Percentiles rank a stretch among this genome's conserved stretches.
Evolutionary conservation across 2,329 filamentous ascomycete genomes (phyloP).

Genomic region (Pyrenophora seminiperda): DNA sequence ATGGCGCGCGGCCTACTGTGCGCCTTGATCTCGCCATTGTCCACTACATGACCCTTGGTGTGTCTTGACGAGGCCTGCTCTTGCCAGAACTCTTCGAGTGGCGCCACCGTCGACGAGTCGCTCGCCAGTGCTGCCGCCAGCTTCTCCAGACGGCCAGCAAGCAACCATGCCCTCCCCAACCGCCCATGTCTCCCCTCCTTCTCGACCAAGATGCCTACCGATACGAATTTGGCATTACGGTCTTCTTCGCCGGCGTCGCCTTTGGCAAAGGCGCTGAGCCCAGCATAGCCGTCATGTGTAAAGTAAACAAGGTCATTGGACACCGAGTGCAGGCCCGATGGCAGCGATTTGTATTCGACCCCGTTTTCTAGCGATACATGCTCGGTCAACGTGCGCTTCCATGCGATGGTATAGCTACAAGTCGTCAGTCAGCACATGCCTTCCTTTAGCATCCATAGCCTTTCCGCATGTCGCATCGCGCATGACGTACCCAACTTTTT

Average conservation of each 20-base stretch:
- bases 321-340: conserved; percentile 89
- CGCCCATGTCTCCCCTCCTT: conserved; percentile 73
- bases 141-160: conserved; percentile 75
- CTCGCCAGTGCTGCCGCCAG: conserved; percentile 70
- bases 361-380: conserved; percentile 79
- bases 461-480: conserved; percentile 2
- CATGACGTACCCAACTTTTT: conserved; percentile 76
- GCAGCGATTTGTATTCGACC: conserved; percentile 95
- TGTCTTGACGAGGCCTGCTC: conserved; percentile 48
- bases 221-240: conserved; percentile 89
- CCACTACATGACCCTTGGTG: not conserved
- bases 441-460: not conserved
- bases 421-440: conserved; percentile 13
- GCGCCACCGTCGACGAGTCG: conserved; percentile 65
- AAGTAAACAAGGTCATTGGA: conserved; percentile 90
- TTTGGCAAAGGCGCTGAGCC: conserved; percentile 90
- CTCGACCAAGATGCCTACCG: conserved; percentile 86
- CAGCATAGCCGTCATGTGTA: conserved; percentile 81
- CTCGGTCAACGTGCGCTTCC: conserved; percentile 74
- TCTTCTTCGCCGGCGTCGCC: conserved; percentile 76
- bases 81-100: conserved; percentile 83
- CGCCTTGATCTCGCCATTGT: conserved; percentile 17
- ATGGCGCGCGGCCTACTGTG: conserved; percentile 44
- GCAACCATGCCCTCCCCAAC: conserved; percentile 85
- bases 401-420: conserved; percentile 76